phyloP scores from a whole-genome alignment of 1,284 basidiomycete genomes.

The Schizopora paradoxa region DNA sequence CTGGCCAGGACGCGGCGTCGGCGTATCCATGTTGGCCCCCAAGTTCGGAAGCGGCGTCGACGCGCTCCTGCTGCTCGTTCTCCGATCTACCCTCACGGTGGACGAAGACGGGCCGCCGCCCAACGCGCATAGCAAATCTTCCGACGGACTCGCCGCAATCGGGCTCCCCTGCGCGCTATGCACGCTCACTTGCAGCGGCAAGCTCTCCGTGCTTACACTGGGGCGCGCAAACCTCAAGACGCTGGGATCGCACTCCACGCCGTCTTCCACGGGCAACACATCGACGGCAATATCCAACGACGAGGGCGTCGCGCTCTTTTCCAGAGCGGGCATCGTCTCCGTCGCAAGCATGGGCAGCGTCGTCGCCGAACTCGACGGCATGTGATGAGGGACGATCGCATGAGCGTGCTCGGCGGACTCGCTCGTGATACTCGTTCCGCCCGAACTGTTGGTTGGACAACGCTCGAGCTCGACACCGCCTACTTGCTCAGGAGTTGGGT shows the following conservation, averaged over 20 bases:
- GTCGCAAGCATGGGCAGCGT: slow-evolving; percentile 30
- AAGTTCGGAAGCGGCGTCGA: no score
- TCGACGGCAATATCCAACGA: no score
- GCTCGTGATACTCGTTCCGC: not conserved
- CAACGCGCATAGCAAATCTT: not conserved
- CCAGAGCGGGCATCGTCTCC: slow-evolving; percentile 14
- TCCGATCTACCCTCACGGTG: no score
- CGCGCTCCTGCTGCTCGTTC: no score
- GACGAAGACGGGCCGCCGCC: no score
- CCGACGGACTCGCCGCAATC: not conserved
- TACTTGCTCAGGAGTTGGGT: not conserved
- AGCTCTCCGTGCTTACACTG: slow-evolving; percentile 63
- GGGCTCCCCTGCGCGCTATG: slow-evolving; percentile 3
- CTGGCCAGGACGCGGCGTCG: not conserved
- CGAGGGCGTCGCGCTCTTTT: slow-evolving; percentile 30
- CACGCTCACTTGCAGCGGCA: slow-evolving; percentile 36
- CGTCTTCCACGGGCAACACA: no score
- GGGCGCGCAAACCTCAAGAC: slow-evolving; percentile 68
- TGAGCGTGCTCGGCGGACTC: slow-evolving; percentile 17
- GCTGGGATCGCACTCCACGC: slow-evolving; percentile 52
- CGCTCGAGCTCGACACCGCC: not conserved
- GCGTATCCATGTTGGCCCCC: no score
- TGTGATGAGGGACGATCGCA: slow-evolving; percentile 19
- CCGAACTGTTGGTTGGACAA: slow-evolving; percentile 1
- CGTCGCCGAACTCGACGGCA: slow-evolving; percentile 28